phyloP scores from a whole-genome alignment of 108 stramenopile species.

The Nitzschia sp. region DNA sequence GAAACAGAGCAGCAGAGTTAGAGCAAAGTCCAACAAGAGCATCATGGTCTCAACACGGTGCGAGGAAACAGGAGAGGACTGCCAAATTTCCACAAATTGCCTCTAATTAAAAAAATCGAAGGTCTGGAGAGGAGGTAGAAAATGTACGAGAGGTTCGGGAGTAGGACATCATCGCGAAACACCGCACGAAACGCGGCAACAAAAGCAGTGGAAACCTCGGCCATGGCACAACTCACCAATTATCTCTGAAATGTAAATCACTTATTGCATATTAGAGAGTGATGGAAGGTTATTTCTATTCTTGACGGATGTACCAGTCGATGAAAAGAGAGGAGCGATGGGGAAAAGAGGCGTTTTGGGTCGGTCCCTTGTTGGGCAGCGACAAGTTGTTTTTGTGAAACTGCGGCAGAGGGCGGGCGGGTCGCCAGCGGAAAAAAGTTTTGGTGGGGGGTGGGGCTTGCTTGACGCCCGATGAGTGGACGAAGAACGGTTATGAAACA shows the following conservation, averaged over 20 bases:
- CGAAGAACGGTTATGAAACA: background rate
- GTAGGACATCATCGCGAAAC: background rate
- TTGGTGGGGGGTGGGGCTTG: too few relatives aligned
- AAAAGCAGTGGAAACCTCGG: background rate
- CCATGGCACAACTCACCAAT: constrained; percentile 20
- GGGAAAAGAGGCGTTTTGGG: constrained; percentile 1
- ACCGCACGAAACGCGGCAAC: constrained; percentile 1
- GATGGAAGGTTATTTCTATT: background rate
- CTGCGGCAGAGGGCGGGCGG: background rate
- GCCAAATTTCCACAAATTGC: background rate
- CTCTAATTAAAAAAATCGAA: constrained; percentile 3
- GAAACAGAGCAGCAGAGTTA: too few relatives aligned
- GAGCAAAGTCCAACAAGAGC: too few relatives aligned
- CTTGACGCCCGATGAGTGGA: background rate
- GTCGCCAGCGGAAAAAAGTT: background rate
- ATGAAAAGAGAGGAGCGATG: constrained; percentile 11
- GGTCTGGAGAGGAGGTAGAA: background rate
- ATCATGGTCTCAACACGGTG: too few relatives aligned
- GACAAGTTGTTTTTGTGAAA: constrained; percentile 14
- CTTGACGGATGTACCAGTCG: constrained; percentile 10
- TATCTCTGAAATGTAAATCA: background rate
- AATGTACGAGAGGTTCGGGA: background rate
- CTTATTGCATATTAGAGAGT: constrained; percentile 22
- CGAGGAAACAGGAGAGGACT: too few relatives aligned
- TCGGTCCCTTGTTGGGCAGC: constrained; percentile 14